Percentiles rank a stretch among this genome's conserved stretches.
Evolutionary conservation across 106 monocot species (phyloP).

Genomic region (Chionographis japonica): DNA sequence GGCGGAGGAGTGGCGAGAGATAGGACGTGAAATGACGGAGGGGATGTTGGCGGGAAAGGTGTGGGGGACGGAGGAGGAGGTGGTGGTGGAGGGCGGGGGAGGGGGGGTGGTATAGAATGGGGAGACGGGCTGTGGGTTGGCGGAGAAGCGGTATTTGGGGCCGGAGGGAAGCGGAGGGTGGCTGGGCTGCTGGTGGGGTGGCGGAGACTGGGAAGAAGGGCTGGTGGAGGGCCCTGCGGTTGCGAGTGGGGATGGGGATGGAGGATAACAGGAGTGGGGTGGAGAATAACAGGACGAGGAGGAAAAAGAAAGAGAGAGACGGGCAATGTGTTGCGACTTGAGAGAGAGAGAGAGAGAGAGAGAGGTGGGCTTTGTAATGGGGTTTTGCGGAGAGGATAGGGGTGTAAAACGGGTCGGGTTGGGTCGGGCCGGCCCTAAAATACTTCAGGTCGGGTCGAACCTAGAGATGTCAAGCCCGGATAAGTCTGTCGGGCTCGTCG

Average conservation of each 20-base stretch:
- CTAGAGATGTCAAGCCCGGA: too few species aligned
- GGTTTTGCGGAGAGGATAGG: too few species aligned
- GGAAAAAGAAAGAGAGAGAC: neutral
- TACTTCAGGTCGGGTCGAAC: too few species aligned
- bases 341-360: slow-evolving; percentile 8
- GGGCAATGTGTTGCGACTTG: too few species aligned
- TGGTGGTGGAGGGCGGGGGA: neutral
- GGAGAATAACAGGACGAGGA: neutral
- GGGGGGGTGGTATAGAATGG: slow-evolving; percentile 21
- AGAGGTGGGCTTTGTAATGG: neutral
- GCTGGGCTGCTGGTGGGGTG: neutral
- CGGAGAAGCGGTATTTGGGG: slow-evolving; percentile 9
- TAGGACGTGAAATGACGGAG: slow-evolving; percentile 10
- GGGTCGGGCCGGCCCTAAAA: too few species aligned
- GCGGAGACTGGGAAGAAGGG: slow-evolving; percentile 20
- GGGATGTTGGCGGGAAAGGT: neutral
- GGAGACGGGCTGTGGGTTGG: slow-evolving; percentile 19
- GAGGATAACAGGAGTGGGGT: neutral
- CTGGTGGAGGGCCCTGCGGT: slow-evolving; percentile 33
- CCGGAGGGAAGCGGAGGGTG: neutral
- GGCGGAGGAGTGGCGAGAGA: slow-evolving; percentile 5
- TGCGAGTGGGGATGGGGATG: neutral
- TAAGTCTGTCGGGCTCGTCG: too few species aligned
- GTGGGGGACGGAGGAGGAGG: slow-evolving; percentile 14
- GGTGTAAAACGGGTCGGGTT: too few species aligned